These are phyloP conservation scores for Darksidea phi DNA, from an alignment of 495 filamentous ascomycete species.

Conservation along the genomic window DNA sequence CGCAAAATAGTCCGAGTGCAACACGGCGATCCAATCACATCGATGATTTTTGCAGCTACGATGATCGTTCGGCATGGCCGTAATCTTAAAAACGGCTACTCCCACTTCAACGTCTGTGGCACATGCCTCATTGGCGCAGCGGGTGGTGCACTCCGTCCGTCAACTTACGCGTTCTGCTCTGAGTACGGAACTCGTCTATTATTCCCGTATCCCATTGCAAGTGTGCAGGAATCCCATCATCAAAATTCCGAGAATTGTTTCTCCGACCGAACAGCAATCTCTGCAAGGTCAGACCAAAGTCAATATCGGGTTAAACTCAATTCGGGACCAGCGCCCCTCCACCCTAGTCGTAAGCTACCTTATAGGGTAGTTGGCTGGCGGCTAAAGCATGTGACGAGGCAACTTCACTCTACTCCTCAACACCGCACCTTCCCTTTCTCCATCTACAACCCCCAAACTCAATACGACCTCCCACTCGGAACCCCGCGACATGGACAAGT, in stretches of 20 bases:
- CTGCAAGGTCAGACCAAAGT: neutral
- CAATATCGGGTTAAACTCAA: neutral
- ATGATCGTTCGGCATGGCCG: no score
- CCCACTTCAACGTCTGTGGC: neutral
- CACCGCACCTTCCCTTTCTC: slow-evolving; percentile 10
- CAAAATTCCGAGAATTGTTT: neutral
- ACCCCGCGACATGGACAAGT: slow-evolving; percentile 7
- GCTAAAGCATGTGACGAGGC: slow-evolving; percentile 4
- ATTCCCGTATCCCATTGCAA: neutral
- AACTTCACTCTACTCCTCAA: slow-evolving; percentile 6
- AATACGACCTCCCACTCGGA: neutral
- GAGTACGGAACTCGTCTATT: neutral
- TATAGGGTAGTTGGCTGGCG: neutral
- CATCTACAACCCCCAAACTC: slow-evolving; percentile 5
- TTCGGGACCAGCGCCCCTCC: neutral
- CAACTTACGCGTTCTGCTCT: neutral
- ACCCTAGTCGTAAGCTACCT: neutral
- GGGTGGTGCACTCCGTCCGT: neutral
- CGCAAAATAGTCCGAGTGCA: no score
- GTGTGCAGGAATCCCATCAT: neutral
- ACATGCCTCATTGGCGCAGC: neutral
- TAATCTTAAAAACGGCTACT: neutral
- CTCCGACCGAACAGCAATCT: neutral
- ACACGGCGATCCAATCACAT: no score
- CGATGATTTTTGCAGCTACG: neutral